Evolutionary conservation across 2,329 filamentous ascomycete genomes (phyloP), one percentile per base, ranked within the genome.

Genomic region (Cladosporium velox): DNA sequence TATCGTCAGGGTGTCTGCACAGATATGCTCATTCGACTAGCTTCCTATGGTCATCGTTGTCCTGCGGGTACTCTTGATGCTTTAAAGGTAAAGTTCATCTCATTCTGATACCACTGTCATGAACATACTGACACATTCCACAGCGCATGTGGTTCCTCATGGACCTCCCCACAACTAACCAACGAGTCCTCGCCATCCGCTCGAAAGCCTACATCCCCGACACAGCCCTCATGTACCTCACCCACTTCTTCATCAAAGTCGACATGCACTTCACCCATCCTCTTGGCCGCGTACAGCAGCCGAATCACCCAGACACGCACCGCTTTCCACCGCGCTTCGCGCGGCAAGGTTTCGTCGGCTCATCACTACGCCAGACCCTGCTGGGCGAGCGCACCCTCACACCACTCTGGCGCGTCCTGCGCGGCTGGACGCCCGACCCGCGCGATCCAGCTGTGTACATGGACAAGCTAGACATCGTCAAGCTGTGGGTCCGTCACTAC

Each of bases 101-200:
- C 0, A 18, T 49, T 21, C 14, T 51, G 35, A 1, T 6, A 3
- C 28, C 12, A 24, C 24, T 30, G 52, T 32, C n/a, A 8, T 12
- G 4, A 38, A 34, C 12, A 81, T 83, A 1, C 77, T 91, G 55
- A 67, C 54, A 55, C 2, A 32, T 10, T 7, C 26, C 67, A 11
- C 82, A 87, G 72, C 90, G 91, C 73, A 80, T 92, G 21, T 95
- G 92, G 92, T 83, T 90, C 61, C 73, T 91, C 38, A 87, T 92
- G 81, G 90, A 93, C 72, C 79, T 89, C 4, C 79, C 85, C 0
- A 87, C 86, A 15, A 89, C 83, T 59, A 71, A 69, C 0, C 79
- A 84, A 15, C 86, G 91, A 0, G 77, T 82, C 6, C 79, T 79
- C 1, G 79, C 89, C 6, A 75, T 92, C 5, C 80, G 80, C 34